These are phyloP conservation scores for Coemansia sp. DNA, from an alignment of 192 early-diverging fungal genomes.

Conservation along the genomic window DNA sequence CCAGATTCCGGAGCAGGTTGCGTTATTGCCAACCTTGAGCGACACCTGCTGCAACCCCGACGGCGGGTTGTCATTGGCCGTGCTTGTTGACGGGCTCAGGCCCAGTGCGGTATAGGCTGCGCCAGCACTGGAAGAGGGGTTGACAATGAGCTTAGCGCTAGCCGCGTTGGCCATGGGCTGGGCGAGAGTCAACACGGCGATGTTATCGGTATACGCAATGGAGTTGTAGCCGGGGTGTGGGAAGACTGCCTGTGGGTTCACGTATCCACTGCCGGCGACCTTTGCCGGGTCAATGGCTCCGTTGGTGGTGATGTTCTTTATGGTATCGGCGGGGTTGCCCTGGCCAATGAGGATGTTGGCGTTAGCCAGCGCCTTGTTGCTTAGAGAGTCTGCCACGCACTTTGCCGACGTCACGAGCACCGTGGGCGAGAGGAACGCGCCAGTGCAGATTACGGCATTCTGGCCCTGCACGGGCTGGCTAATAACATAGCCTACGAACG, in stretches of 20 bases:
- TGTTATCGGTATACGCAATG: constrained; percentile 45
- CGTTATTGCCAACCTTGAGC: constrained; percentile 36
- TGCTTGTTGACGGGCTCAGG: constrained; percentile 12
- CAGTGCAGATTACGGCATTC: constrained; percentile 27
- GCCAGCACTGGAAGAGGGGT: constrained; percentile 15
- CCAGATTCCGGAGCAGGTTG: constrained; percentile 41
- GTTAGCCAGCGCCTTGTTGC: constrained; percentile 41
- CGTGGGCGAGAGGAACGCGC: constrained; percentile 40
- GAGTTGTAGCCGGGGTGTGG: constrained; percentile 51
- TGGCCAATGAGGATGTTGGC: constrained; percentile 36
- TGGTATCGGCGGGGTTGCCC: constrained; percentile 10
- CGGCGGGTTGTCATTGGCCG: constrained; percentile 1
- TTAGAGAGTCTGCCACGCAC: constrained; percentile 46
- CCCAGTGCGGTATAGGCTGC: constrained; percentile 35
- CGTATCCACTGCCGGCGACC: constrained; percentile 22
- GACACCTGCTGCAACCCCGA: constrained; percentile 15
- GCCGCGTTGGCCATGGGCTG: constrained; percentile 30
- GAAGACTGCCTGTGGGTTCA: constrained; percentile 16
- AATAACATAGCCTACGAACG: constrained; percentile 35
- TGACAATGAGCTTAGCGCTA: constrained; percentile 29
- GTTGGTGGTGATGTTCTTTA: constrained; percentile 12
- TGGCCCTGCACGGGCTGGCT: constrained; percentile 13
- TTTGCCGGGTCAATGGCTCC: constrained; percentile 10
- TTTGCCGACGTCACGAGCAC: constrained; percentile 32
- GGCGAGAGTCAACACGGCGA: constrained; percentile 35